Evolutionary conservation across 768 basidiomycete species (phyloP), one percentile per base, ranked within the genome.

Genomic region (Agrocybe praecox): DNA sequence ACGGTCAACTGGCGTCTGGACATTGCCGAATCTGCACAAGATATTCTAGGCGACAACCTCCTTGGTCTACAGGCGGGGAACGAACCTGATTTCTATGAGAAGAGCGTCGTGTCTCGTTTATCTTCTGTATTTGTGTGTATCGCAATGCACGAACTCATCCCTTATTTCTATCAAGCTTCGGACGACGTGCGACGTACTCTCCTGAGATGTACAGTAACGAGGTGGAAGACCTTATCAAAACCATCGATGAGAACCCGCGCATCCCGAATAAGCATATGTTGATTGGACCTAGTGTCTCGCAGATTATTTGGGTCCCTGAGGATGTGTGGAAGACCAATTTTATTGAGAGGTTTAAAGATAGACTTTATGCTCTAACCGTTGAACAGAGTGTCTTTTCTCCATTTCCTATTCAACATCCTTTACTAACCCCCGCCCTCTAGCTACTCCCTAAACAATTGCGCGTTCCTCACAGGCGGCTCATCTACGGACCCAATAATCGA

Each of bases 1-100:
- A 29, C 83, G 14, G 60, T 70, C 26, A 71, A 85, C 65, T 82
- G 79, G 75, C 71, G 79, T 4, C 65, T 86, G 12, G 67, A 67
- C 23, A 83, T 89, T 26, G 87, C 84, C 6, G 79, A 84, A 64
- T 69, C 80, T 42, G 84, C 83, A 3, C 80, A 89, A 66, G 58
- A 69, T 17, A 86, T 90, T 56, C 74, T 92, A 1, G 90, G 90
- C 2, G 72, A 80, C 48, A 77, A 83, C 56, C 72, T 92, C 19
- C 68, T 88, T n/a, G 90, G 87, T 0, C 69, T 89, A 9, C 86
- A 90, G 66, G 81, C 84, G 1, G 89, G 86, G 2, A 91, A 92
- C 65, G 90, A 92, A 70, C 90, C 90, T 15, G 90, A 94, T 74
- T 80, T 91, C 59, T 93, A 87, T 60, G 70, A 76, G 10, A 55